These are phyloP conservation scores for Barbarea vulgaris DNA, from an alignment of 345 rosid genomes.

Conservation along the genomic window DNA sequence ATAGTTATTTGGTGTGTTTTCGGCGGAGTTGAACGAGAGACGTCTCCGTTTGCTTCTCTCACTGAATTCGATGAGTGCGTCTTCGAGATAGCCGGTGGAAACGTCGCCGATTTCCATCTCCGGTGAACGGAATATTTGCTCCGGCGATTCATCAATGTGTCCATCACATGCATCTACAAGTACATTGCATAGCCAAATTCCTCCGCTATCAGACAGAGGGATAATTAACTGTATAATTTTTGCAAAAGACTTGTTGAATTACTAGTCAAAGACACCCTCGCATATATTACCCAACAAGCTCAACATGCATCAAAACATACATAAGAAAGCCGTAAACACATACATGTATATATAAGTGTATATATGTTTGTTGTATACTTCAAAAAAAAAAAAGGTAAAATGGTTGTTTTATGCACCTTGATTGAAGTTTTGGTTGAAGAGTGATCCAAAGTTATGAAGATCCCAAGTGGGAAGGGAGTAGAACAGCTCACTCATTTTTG, in stretches of 20 bases:
- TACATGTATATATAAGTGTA: not conserved
- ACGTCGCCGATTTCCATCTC: slow-evolving; percentile 46
- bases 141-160: slow-evolving; percentile 50
- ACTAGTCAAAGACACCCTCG: slow-evolving; percentile 3
- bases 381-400: not conserved
- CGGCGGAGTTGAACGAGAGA: slow-evolving; percentile 37
- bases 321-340: not conserved
- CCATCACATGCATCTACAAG: slow-evolving; percentile 36
- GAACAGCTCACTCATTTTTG: slow-evolving; percentile 53
- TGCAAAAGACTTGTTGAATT: not conserved
- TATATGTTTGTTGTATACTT: not conserved
- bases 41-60: slow-evolving; percentile 72
- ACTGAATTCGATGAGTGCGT: slow-evolving; percentile 69
- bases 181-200: slow-evolving; percentile 20
- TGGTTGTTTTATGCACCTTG: slow-evolving; percentile 44
- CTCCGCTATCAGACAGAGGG: not conserved
- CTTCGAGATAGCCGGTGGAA: slow-evolving; percentile 88
- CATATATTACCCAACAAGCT: not conserved
- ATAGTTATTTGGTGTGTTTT: slow-evolving; percentile 25
- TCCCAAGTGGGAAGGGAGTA: slow-evolving; percentile 71
- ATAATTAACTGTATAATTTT: not conserved
- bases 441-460: slow-evolving; percentile 73
- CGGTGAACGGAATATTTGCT: slow-evolving; percentile 41
- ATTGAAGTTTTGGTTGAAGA: slow-evolving; percentile 78
- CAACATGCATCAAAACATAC: not conserved